A percentile compares a stretch with the other conserved stretches of the same genome.
Conservation (phyloP, 176 grass and related monocot species). For the Musa beccarii region DNA sequence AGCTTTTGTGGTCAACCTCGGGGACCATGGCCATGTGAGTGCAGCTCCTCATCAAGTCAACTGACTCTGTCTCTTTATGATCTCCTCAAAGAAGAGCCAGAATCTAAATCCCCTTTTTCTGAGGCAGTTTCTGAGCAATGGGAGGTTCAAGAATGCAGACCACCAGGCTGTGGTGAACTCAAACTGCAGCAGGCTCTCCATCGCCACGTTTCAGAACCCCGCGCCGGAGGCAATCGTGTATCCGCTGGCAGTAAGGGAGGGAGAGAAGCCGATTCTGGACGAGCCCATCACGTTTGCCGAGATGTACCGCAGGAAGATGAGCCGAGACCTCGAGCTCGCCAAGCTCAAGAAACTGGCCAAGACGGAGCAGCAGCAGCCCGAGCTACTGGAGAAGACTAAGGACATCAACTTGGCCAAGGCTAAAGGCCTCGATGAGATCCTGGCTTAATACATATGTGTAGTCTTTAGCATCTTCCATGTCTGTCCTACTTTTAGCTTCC, state of each 20-base stretch:
- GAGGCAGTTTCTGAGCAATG: slow-evolving; percentile 72
- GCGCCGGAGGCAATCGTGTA: slow-evolving; percentile 63
- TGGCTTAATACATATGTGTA: slow-evolving; percentile 23
- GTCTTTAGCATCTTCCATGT: background rate
- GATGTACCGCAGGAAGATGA: slow-evolving; percentile 90
- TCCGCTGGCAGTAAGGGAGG: slow-evolving; percentile 67
- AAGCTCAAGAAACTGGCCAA: slow-evolving; percentile 71
- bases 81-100: background rate
- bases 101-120: background rate
- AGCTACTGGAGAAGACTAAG: slow-evolving; percentile 11
- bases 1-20: slow-evolving; percentile 93
- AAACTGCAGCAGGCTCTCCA: slow-evolving; percentile 52
- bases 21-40: slow-evolving; percentile 79
- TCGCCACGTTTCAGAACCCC: slow-evolving; percentile 93
- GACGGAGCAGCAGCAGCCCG: slow-evolving; percentile 19
- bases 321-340: slow-evolving; percentile 50
- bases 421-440: slow-evolving; percentile 43
- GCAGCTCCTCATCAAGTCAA: background rate
- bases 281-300: slow-evolving; percentile 73
- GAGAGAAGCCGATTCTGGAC: slow-evolving; percentile 57
- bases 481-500: background rate
- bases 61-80: background rate
- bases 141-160: slow-evolving; percentile 85
- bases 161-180: slow-evolving; percentile 94
- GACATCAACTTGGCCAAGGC: slow-evolving; percentile 18